These are phyloP conservation scores for Fraxinus greggii DNA, from an alignment of 305 asterid genomes.

Conservation along the genomic window DNA sequence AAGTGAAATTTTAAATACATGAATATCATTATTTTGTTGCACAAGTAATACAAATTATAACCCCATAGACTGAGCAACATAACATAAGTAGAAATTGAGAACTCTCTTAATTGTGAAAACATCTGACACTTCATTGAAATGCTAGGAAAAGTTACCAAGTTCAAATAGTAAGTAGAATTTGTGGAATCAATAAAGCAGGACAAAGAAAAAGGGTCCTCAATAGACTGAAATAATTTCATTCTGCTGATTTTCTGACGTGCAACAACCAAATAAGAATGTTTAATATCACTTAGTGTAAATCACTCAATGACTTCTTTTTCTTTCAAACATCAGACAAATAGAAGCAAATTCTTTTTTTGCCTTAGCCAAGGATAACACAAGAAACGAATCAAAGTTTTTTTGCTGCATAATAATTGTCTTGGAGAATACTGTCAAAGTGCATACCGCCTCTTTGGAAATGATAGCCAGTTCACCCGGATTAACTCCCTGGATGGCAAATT, in stretches of 20 bases:
- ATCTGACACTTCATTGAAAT: neutral
- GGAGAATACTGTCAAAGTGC: slow-evolving; percentile 17
- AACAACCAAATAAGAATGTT: slow-evolving; percentile 11
- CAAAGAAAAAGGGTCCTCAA: neutral
- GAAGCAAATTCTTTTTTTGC: neutral
- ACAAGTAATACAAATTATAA: neutral
- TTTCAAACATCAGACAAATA: neutral
- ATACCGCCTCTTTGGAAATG: slow-evolving; percentile 90
- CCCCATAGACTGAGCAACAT: neutral
- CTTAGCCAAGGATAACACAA: neutral
- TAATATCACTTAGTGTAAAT: no score
- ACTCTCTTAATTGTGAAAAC: neutral
- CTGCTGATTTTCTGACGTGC: neutral
- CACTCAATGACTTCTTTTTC: neutral
- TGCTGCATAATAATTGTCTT: neutral
- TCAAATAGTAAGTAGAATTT: neutral
- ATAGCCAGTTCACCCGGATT: slow-evolving; percentile 80
- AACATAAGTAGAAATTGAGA: neutral
- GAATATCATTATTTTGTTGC: neutral
- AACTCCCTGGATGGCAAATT: slow-evolving; percentile 81
- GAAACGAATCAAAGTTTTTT: neutral
- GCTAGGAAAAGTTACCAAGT: neutral
- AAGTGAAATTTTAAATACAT: neutral
- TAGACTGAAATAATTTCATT: neutral
- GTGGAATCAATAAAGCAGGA: neutral